Conservation (phyloP, 179 eudicot species). For the Camellia oleifera region DNA sequence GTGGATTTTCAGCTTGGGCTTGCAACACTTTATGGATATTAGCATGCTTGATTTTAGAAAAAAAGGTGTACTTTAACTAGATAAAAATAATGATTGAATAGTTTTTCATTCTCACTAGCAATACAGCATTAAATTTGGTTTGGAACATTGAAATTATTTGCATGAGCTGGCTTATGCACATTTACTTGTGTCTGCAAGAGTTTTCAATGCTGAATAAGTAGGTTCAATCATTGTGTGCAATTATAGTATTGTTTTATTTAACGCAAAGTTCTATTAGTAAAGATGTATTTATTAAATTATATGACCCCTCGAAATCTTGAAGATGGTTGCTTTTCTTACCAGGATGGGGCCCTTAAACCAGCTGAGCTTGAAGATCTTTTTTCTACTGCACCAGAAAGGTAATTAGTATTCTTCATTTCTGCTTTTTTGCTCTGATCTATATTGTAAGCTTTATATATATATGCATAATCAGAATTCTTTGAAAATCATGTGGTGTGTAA, state of each 20-base stretch:
- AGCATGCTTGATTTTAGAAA: too few relatives aligned
- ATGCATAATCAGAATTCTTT: neutral
- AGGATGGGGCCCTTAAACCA: slow-evolving; percentile 75
- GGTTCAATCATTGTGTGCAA: too few relatives aligned
- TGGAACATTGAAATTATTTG: too few relatives aligned
- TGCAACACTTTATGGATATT: too few relatives aligned
- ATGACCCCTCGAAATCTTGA: neutral
- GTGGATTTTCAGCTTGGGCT: too few relatives aligned
- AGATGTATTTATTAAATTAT: neutral
- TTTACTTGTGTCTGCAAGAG: too few relatives aligned
- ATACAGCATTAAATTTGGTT: too few relatives aligned
- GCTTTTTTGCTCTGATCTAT: neutral
- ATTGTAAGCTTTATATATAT: neutral
- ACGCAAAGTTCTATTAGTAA: neutral
- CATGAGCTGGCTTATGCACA: too few relatives aligned
- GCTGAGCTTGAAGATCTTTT: slow-evolving; percentile 80
- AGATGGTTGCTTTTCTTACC: slow-evolving; percentile 13
- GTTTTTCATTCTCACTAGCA: too few relatives aligned
- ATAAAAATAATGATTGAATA: too few relatives aligned
- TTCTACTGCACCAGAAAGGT: slow-evolving; percentile 96
- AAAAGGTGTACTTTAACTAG: too few relatives aligned
- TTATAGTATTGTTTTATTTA: neutral
- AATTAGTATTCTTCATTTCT: slow-evolving; percentile 1
- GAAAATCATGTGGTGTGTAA: neutral
- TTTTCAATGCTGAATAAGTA: too few relatives aligned